Conservation (phyloP, 2,329 filamentous ascomycete species). For the Aspergillus ochraceoroseus region DNA sequence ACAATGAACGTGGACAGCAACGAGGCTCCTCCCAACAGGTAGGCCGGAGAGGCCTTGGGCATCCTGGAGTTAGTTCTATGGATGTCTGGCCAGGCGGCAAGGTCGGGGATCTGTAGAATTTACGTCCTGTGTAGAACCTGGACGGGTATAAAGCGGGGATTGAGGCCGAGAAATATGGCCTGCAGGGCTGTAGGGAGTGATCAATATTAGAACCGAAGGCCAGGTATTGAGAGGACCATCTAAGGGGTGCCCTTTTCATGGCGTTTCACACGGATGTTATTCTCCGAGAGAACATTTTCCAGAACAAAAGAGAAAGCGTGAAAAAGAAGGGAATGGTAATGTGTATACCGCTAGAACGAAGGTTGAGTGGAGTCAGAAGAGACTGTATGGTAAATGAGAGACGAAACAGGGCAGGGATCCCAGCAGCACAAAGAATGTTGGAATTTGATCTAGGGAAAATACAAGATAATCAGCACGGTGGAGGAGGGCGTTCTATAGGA, state of each 20-base stretch:
- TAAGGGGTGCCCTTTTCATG: background rate
- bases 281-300: background rate
- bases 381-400: conserved; percentile 8
- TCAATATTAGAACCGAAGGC: background rate
- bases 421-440: conserved; percentile 9
- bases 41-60: conserved; percentile 15
- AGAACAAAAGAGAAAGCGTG: background rate
- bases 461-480: conserved; percentile 10
- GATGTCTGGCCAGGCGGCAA: background rate
- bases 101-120: background rate
- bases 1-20: conserved; percentile 24
- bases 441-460: conserved; percentile 15
- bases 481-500: conserved; percentile 11
- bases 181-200: background rate
- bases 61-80: conserved; percentile 5
- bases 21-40: conserved; percentile 26
- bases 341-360: conserved; percentile 7
- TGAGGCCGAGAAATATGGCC: too few relatives aligned
- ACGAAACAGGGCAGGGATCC: conserved; percentile 13
- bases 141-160: too few relatives aligned
- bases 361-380: background rate
- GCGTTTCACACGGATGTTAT: background rate
- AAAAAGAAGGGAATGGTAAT: conserved; percentile 2
- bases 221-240: background rate
- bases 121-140: too few relatives aligned